These are phyloP conservation scores for Tulasnella sp. DNA, from an alignment of 768 basidiomycete species.

Conservation along the genomic window DNA sequence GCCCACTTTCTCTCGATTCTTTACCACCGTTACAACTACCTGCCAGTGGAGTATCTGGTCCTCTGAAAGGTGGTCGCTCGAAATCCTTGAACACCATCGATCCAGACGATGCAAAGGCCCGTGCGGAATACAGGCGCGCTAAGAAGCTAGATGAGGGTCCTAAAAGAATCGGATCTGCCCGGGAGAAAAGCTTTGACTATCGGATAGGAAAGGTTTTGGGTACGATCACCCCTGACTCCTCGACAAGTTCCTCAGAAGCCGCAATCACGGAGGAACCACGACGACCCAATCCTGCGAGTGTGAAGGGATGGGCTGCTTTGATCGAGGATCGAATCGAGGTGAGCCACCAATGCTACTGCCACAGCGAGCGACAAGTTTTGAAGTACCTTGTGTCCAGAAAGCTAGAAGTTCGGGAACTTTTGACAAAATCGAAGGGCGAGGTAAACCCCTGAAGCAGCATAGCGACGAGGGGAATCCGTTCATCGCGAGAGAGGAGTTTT, in stretches of 20 bases:
- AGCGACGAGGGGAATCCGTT: conserved; percentile 46
- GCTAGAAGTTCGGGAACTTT: conserved; percentile 58
- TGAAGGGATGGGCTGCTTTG: conserved; percentile 65
- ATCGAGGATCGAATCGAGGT: conserved; percentile 77
- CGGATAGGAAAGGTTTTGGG: conserved; percentile 42
- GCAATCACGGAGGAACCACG: not conserved
- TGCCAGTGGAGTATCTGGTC: not conserved
- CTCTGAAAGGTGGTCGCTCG: not conserved
- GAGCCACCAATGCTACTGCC: not conserved
- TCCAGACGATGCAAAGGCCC: conserved; percentile 24
- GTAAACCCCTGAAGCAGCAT: conserved; percentile 36
- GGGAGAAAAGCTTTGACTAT: conserved; percentile 68
- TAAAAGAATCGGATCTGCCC: conserved; percentile 47
- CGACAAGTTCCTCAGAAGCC: not conserved
- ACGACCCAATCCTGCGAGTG: conserved; percentile 40
- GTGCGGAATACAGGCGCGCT: conserved; percentile 29
- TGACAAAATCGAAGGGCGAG: conserved; percentile 56
- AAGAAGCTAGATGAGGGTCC: conserved; percentile 41
- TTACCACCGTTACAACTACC: not conserved
- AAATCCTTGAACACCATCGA: not conserved
- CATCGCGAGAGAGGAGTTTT: conserved; percentile 63
- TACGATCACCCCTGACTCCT: conserved; percentile 10
- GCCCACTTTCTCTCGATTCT: not conserved
- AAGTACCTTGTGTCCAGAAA: conserved; percentile 32
- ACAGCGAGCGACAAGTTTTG: not conserved